Evolutionary conservation across 1,284 basidiomycete species (phyloP).

Genomic region (Garcileccinum viscosum): DNA sequence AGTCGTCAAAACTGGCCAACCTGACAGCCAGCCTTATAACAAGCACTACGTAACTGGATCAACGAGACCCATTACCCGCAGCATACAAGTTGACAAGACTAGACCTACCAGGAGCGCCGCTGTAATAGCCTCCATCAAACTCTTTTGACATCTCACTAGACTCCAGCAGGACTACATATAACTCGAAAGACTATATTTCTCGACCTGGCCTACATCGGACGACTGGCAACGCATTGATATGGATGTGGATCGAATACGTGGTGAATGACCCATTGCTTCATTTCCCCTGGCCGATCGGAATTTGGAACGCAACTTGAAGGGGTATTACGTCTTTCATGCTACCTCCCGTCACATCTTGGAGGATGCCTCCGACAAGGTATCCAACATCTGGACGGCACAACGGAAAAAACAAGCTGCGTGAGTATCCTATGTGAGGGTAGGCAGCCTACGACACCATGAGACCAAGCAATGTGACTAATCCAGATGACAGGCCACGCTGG

Average conservation of each 20-base stretch:
- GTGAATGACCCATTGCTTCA: constrained; percentile 52
- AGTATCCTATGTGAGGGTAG: constrained; percentile 43
- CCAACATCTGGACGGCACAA: constrained; percentile 42
- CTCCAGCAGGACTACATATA: constrained; percentile 2
- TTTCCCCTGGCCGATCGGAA: constrained; percentile 62
- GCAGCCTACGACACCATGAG: constrained; percentile 10
- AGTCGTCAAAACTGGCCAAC: neutral
- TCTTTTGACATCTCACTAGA: constrained; percentile 54
- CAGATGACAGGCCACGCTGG: constrained; percentile 48
- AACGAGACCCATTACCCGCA: constrained; percentile 48
- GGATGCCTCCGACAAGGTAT: constrained; percentile 50
- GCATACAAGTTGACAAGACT: constrained; percentile 58
- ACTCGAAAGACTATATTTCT: constrained; percentile 13
- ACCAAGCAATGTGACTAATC: neutral
- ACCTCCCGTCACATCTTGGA: constrained; percentile 54
- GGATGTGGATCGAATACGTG: constrained; percentile 58
- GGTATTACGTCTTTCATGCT: constrained; percentile 57
- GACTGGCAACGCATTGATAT: constrained; percentile 63
- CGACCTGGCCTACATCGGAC: constrained; percentile 48
- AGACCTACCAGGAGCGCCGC: constrained; percentile 55
- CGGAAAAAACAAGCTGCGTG: constrained; percentile 41
- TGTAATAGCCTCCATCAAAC: constrained; percentile 48
- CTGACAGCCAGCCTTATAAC: constrained; percentile 24
- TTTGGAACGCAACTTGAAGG: constrained; percentile 47
- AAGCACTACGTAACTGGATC: too few species aligned